Conservation (phyloP, 2,329 filamentous ascomycete species). For the Aureobasidium pullulans region DNA sequence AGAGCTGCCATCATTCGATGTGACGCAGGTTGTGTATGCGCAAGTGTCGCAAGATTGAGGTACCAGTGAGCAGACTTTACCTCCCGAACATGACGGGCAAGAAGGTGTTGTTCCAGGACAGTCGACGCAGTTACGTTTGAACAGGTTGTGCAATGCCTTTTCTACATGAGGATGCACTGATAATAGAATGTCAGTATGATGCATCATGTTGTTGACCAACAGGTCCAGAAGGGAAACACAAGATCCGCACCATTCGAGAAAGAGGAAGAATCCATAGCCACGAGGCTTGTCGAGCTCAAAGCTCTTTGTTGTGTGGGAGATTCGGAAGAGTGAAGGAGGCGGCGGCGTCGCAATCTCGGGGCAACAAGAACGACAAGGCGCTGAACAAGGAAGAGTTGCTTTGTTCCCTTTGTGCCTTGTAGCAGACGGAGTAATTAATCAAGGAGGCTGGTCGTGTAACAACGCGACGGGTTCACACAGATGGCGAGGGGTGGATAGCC, state of each 20-base stretch:
- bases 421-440: neutral
- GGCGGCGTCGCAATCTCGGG: conserved; percentile 1
- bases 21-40: conserved; percentile 50
- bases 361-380: neutral
- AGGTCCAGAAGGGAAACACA: neutral
- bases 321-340: neutral
- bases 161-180: conserved; percentile 15
- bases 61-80: conserved; percentile 53
- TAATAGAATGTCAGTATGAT: neutral
- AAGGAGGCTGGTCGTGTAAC: conserved; percentile 4
- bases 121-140: conserved; percentile 50
- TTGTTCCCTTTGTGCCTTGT: neutral
- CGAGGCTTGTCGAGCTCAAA: neutral
- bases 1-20: conserved; percentile 32
- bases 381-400: neutral
- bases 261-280: conserved; percentile 3
- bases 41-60: conserved; percentile 54
- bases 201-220: neutral
- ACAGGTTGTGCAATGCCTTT: conserved; percentile 32
- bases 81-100: conserved; percentile 52
- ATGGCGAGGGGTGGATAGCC: neutral
- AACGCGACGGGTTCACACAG: neutral
- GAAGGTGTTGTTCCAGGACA: conserved; percentile 47
- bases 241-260: conserved; percentile 2
- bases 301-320: neutral